These are phyloP conservation scores for Cinnamomum micranthum DNA, from an alignment of 164 flowering plant species.

Conservation along the genomic window DNA sequence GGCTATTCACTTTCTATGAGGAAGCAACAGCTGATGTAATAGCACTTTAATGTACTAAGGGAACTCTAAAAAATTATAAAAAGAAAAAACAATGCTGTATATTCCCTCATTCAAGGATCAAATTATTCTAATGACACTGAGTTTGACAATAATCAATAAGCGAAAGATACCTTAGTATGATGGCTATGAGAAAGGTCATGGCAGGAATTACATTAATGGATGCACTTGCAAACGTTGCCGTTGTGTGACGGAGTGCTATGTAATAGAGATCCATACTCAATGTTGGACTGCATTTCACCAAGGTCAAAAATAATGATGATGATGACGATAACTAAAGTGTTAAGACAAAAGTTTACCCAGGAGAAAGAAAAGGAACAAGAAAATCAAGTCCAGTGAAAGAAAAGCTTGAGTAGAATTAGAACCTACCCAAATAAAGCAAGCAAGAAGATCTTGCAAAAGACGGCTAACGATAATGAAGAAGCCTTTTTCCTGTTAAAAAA, in stretches of 20 bases:
- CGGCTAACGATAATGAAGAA: constrained; percentile 9
- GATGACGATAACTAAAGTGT: neutral
- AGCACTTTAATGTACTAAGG: neutral
- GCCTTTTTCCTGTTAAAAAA: constrained; percentile 11
- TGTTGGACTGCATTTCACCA: constrained; percentile 10
- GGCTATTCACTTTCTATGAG: neutral
- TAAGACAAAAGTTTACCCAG: neutral
- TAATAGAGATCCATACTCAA: constrained; percentile 18
- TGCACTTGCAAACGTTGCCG: constrained; percentile 18
- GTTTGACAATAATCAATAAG: too few relatives aligned
- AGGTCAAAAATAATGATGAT: neutral
- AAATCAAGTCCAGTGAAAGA: neutral
- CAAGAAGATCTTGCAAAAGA: constrained; percentile 23
- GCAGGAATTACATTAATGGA: constrained; percentile 14
- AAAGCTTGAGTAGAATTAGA: neutral
- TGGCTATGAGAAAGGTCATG: constrained; percentile 12
- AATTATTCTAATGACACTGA: too few relatives aligned
- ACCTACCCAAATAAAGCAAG: constrained; percentile 17
- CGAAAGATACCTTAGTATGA: constrained; percentile 7
- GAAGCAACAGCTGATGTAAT: neutral
- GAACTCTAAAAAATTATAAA: neutral
- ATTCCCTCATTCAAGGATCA: neutral
- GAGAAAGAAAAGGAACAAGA: neutral
- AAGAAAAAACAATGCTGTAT: neutral
- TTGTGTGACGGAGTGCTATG: constrained; percentile 17